Percentiles rank a stretch among this genome's conserved stretches.
These are phyloP conservation scores for Aspergillus pseudonomiae DNA, from an alignment of 2,329 filamentous ascomycete species.

Conservation along the genomic window DNA sequence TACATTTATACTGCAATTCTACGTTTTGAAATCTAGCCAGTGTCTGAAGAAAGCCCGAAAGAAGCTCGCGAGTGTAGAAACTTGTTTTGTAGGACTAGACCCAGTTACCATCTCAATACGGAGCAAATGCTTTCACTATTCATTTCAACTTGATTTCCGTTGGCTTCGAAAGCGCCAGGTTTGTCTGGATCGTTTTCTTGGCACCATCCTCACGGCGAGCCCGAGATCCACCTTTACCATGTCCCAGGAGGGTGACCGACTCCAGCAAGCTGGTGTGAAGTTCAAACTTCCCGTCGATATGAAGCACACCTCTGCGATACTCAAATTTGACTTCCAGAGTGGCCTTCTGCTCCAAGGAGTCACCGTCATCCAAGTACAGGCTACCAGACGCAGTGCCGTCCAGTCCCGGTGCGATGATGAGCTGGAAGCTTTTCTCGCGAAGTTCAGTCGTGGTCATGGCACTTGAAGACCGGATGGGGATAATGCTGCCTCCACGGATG, in stretches of 20 bases:
- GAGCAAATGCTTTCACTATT: not conserved
- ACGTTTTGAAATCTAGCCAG: not conserved
- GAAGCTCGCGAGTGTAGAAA: not conserved
- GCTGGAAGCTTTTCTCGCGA: constrained; percentile 66
- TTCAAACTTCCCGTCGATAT: constrained; percentile 33
- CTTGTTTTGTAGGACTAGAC: not conserved
- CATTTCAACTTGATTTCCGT: constrained; percentile 20
- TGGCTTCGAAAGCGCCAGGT: constrained; percentile 18
- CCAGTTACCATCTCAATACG: not conserved
- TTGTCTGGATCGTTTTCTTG: constrained; percentile 28
- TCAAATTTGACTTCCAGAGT: constrained; percentile 63
- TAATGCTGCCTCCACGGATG: constrained; percentile 62
- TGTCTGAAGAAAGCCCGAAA: not conserved
- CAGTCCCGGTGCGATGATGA: constrained; percentile 67
- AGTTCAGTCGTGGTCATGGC: constrained; percentile 65
- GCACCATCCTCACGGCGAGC: constrained; percentile 19
- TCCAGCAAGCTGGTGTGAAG: constrained; percentile 35
- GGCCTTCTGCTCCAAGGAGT: constrained; percentile 60
- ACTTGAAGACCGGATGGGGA: constrained; percentile 58
- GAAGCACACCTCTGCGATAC: constrained; percentile 55
- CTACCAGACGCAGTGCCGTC: constrained; percentile 67
- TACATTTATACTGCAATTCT: not conserved
- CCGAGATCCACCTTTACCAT: constrained; percentile 16
- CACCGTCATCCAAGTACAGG: constrained; percentile 79
- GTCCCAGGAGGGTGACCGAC: constrained; percentile 37